Conservation (phyloP, 1,139 yeast species). For the Blastobotrys aristatus region DNA sequence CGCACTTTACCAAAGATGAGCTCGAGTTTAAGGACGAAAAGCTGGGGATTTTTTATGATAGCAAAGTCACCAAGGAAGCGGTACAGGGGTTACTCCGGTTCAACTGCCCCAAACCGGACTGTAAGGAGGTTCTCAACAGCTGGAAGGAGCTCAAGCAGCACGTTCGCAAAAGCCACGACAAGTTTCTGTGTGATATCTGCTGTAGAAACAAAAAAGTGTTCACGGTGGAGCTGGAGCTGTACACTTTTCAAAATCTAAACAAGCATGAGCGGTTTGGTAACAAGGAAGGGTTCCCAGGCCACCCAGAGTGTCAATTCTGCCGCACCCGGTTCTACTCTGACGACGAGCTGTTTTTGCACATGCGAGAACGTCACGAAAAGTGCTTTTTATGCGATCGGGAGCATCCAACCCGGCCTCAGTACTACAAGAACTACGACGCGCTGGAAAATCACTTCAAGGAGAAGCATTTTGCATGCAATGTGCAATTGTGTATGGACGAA, state of each 20-base stretch:
- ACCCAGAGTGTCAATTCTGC: constrained; percentile 86
- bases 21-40: constrained; percentile 32
- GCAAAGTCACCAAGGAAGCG: constrained; percentile 34
- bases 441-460: constrained; percentile 68
- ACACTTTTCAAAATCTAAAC: constrained; percentile 56
- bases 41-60: constrained; percentile 34
- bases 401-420: constrained; percentile 53
- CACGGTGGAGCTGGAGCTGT: constrained; percentile 62
- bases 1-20: constrained; percentile 36
- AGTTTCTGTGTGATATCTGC: constrained; percentile 69
- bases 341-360: constrained; percentile 78
- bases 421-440: constrained; percentile 69
- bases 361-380: constrained; percentile 79
- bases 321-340: constrained; percentile 74
- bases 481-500: constrained; percentile 79
- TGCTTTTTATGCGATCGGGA: constrained; percentile 82
- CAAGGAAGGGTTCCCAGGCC: constrained; percentile 74
- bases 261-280: constrained; percentile 68
- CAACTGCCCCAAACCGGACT: constrained; percentile 50
- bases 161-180: constrained; percentile 46
- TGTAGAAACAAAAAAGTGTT: constrained; percentile 71
- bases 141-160: constrained; percentile 65
- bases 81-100: constrained; percentile 50
- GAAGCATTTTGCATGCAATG: constrained; percentile 73
- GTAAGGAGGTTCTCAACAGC: constrained; percentile 40